These are phyloP conservation scores for Teratosphaeriaceae sp. DNA, from an alignment of 2,329 filamentous ascomycete species.

Conservation along the genomic window DNA sequence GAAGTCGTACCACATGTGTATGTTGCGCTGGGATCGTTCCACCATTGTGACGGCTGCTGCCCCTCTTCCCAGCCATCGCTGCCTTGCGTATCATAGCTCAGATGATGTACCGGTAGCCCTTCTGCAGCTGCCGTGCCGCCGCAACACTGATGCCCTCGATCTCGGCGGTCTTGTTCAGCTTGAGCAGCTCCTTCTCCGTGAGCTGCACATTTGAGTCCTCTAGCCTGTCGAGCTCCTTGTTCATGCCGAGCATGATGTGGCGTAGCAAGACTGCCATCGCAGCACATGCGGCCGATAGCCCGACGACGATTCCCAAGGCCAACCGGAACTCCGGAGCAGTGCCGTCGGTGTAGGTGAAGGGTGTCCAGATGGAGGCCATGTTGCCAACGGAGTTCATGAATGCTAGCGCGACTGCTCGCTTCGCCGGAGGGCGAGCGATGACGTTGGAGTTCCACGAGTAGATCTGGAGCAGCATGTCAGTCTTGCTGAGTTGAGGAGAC, in stretches of 20 bases:
- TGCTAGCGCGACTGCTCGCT: constrained; percentile 64
- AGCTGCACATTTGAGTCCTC: constrained; percentile 43
- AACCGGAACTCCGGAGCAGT: constrained; percentile 19
- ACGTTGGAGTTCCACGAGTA: constrained; percentile 75
- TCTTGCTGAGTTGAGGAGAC: no score
- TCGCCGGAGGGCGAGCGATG: constrained; percentile 67
- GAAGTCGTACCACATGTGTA: no score
- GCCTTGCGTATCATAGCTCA: background rate
- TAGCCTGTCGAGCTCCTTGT: constrained; percentile 44
- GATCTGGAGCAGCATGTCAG: no score
- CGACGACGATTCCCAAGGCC: constrained; percentile 7
- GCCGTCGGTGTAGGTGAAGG: constrained; percentile 32
- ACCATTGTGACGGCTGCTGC: no score
- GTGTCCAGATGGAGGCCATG: constrained; percentile 56
- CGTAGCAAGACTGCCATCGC: constrained; percentile 2
- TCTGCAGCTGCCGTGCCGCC: constrained; percentile 45
- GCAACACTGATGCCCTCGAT: constrained; percentile 45
- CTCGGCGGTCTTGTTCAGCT: constrained; percentile 44
- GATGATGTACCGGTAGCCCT: constrained; percentile 47
- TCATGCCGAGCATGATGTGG: constrained; percentile 35
- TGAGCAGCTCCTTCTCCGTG: constrained; percentile 41
- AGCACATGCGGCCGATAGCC: background rate
- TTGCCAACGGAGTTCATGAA: constrained; percentile 71
- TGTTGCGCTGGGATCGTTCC: no score
- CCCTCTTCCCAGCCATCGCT: no score